Base-by-base conservation (phyloP, 1,284 basidiomycete genomes). In the Termitomyces sp. region DNA sequence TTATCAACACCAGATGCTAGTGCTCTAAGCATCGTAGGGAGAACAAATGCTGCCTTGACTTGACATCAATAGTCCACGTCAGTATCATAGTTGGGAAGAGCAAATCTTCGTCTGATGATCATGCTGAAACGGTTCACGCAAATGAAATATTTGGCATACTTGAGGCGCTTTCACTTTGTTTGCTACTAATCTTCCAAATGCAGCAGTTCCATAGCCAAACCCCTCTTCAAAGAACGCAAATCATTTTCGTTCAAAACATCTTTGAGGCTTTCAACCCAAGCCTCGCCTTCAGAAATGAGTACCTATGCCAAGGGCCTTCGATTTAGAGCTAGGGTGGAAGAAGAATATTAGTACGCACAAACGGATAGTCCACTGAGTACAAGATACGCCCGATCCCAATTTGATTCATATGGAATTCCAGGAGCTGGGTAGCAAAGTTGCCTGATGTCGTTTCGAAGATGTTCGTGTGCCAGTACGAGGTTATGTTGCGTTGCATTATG, bases 331-430 rank as follows among this genome's bases (percentile, higher is more conserved):
- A 28, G n/a, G 39, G 16, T 10, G 40, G 28, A 31, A 37, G 34
- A 46, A 5, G 7, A 16, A 18, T 38, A 40, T 24, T 5, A 24
- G 21, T 24, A 52, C 37, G 16, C 41, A 72, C 70, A 55, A 63
- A 75, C 2, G 71, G 72, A 57, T 76, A 76, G 57, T 76, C 73
- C 26, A 76, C 66, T 7, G 73, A 74, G 52, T 68, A 74, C 63
- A 74, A 49, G 28, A 76, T 74, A n/a, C 68, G 60, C 50, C 70
- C 65, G 39, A 73, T 48, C 3, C 73, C 74, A 59, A 76, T 74
- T 48, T 71, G 62, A 13, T 61, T 53, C 14, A 64, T 68, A 52
- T 76, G 73, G 52, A 74, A 73, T 31, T 70, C 50, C 11, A 76
- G 60, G 8, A 76, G 64, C 10, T 63, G 55, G 1, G 72, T 72